These are phyloP conservation scores for Malus hybrid DNA, from an alignment of 331 rosid species.

Conservation along the genomic window DNA sequence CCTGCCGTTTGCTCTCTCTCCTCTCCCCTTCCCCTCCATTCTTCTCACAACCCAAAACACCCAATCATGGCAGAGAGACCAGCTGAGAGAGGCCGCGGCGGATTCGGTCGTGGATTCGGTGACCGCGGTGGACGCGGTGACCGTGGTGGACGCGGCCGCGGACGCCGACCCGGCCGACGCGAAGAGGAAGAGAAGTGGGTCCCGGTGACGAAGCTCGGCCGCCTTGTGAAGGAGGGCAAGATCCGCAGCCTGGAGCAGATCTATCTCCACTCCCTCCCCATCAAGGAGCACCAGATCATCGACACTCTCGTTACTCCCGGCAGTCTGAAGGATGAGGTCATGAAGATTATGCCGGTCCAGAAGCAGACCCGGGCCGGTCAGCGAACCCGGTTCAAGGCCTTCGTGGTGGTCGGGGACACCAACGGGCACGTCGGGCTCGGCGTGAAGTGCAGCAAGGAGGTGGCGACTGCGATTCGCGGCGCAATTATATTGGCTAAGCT, in stretches of 20 bases:
- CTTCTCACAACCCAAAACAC: neutral
- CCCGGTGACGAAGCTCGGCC: conserved; percentile 70
- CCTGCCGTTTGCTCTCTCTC: neutral
- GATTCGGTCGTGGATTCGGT: conserved; percentile 50
- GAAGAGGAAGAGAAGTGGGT: conserved; percentile 90
- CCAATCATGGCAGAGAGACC: conserved; percentile 48
- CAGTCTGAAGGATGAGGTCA: conserved; percentile 65
- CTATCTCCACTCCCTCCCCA: conserved; percentile 70
- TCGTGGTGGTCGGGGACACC: conserved; percentile 55
- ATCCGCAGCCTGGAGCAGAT: conserved; percentile 58
- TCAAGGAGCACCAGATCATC: conserved; percentile 65
- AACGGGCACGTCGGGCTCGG: conserved; percentile 73
- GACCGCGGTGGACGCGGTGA: conserved; percentile 35
- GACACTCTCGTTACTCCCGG: conserved; percentile 51
- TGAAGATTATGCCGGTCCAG: conserved; percentile 84
- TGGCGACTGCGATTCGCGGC: conserved; percentile 68
- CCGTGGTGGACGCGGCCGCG: conserved; percentile 48
- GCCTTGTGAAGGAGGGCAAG: conserved; percentile 57
- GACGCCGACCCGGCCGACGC: conserved; percentile 38
- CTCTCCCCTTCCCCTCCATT: neutral
- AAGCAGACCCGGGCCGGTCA: conserved; percentile 79
- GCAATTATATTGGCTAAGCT: conserved; percentile 59
- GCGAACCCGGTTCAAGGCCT: conserved; percentile 72
- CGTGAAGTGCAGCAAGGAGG: conserved; percentile 78
- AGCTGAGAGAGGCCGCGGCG: conserved; percentile 40